Evolutionary conservation across 225 moss, liverwort and hornwort genomes (phyloP).

Genomic region (Pseudisothecium myosuroides): DNA sequence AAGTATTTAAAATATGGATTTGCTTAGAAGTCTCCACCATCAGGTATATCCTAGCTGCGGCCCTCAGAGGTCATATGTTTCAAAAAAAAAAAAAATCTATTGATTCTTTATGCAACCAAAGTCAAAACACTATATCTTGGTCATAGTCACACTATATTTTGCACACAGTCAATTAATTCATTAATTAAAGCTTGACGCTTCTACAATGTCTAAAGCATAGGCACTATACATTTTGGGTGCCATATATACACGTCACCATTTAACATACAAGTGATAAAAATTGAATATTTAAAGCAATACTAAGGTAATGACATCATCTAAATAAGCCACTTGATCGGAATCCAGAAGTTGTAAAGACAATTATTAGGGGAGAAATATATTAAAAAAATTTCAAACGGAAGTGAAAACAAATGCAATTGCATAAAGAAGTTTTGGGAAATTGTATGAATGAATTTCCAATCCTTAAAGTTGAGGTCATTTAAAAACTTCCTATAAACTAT

Average conservation of each 20-base stretch:
- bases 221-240: not conserved
- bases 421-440: accelerated
- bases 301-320: not conserved
- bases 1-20: not conserved
- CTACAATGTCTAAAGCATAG: not conserved
- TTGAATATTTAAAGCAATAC: not conserved
- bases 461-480: not conserved
- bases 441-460: not conserved
- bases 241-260: not conserved
- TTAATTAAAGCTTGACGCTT: not conserved
- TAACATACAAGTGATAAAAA: not conserved
- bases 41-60: too few relatives aligned
- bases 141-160: too few relatives aligned
- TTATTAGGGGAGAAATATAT: not conserved
- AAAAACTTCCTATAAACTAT: not conserved
- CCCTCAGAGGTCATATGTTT: too few relatives aligned
- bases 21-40: not conserved
- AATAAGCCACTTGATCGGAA: not conserved
- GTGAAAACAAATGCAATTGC: not conserved
- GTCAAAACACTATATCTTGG: too few relatives aligned
- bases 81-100: too few relatives aligned
- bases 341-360: not conserved
- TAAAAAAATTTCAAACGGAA: not conserved
- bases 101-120: too few relatives aligned
- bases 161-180: not conserved